Conservation (phyloP, 495 filamentous ascomycete species). For the Collariella sp. region DNA sequence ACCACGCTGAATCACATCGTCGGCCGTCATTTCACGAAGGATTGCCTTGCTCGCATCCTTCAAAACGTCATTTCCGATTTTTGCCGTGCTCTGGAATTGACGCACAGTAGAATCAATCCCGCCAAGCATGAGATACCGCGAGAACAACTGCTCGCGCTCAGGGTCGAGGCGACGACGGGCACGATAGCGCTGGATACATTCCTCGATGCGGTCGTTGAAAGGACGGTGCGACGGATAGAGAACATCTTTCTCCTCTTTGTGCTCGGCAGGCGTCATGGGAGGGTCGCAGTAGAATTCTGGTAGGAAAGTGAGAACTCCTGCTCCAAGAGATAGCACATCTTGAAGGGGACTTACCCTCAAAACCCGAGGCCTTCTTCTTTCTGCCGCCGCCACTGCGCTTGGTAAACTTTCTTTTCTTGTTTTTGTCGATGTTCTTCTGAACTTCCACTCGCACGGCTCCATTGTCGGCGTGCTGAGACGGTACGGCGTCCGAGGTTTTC, state of each 20-base stretch:
- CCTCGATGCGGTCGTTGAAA: constrained; percentile 58
- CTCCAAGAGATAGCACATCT: background rate
- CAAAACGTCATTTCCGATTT: constrained; percentile 42
- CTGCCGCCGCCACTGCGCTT: constrained; percentile 15
- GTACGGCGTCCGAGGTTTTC: background rate
- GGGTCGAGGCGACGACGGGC: constrained; percentile 62
- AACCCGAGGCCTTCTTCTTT: constrained; percentile 35
- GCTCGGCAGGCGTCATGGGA: constrained; percentile 62
- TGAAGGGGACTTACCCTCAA: constrained; percentile 31
- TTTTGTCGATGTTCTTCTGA: background rate
- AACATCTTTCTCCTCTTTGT: constrained; percentile 43
- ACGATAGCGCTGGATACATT: constrained; percentile 74
- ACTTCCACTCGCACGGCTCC: background rate
- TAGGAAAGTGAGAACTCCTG: background rate
- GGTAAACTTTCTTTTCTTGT: constrained; percentile 28
- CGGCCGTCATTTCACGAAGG: constrained; percentile 53
- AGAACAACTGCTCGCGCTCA: constrained; percentile 55
- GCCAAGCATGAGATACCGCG: constrained; percentile 73
- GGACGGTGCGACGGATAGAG: constrained; percentile 21
- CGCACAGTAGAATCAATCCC: constrained; percentile 62
- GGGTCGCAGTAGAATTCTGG: constrained; percentile 65
- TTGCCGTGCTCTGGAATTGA: constrained; percentile 56
- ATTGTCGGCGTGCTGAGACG: background rate
- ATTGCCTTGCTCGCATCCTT: constrained; percentile 49
- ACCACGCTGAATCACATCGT: constrained; percentile 45